A percentile compares a stretch with the other conserved stretches of the same genome.
Evolutionary conservation across 305 asterid genomes (phyloP).

Genomic region (Caryopteris hybrid): DNA sequence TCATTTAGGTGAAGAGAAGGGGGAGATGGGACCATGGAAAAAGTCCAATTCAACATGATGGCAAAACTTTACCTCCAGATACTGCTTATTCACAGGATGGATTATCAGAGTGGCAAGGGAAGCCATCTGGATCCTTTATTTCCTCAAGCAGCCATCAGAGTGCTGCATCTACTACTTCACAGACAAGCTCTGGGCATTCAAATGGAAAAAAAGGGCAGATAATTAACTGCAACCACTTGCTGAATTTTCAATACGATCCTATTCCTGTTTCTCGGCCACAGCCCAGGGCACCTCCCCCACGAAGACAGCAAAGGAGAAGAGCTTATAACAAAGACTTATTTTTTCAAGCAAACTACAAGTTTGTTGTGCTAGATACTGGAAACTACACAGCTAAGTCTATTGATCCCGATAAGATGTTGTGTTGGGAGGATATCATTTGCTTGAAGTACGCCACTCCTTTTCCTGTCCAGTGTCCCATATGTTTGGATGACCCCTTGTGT

Average conservation of each 20-base stretch:
- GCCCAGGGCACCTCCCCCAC: slow-evolving; percentile 54
- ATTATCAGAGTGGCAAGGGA: slow-evolving; percentile 28
- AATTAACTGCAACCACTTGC: slow-evolving; percentile 80
- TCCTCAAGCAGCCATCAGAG: slow-evolving; percentile 23
- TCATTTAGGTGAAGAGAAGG: slow-evolving; percentile 45
- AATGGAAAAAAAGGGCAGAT: slow-evolving; percentile 55
- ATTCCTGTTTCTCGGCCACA: slow-evolving; percentile 62
- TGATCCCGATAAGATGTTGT: slow-evolving; percentile 86
- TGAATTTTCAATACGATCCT: slow-evolving; percentile 88
- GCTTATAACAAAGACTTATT: slow-evolving; percentile 94
- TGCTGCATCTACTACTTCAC: slow-evolving; percentile 38
- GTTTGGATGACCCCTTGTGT: slow-evolving; percentile 82
- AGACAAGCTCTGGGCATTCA: slow-evolving; percentile 36
- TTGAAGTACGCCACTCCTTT: slow-evolving; percentile 71
- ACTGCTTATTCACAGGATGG: slow-evolving; percentile 20
- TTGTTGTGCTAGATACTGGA: slow-evolving; percentile 79
- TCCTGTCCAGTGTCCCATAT: slow-evolving; percentile 86
- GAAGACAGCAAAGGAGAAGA: slow-evolving; percentile 57
- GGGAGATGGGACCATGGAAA: slow-evolving; percentile 25
- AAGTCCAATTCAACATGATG: slow-evolving; percentile 24
- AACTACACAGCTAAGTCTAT: slow-evolving; percentile 49
- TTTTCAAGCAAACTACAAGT: slow-evolving; percentile 94
- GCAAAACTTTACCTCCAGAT: slow-evolving; percentile 29
- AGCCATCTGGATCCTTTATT: slow-evolving; percentile 23
- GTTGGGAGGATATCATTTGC: slow-evolving; percentile 91